Conservation (phyloP, 2,329 filamentous ascomycete genomes). For the Apiospora sp. region DNA sequence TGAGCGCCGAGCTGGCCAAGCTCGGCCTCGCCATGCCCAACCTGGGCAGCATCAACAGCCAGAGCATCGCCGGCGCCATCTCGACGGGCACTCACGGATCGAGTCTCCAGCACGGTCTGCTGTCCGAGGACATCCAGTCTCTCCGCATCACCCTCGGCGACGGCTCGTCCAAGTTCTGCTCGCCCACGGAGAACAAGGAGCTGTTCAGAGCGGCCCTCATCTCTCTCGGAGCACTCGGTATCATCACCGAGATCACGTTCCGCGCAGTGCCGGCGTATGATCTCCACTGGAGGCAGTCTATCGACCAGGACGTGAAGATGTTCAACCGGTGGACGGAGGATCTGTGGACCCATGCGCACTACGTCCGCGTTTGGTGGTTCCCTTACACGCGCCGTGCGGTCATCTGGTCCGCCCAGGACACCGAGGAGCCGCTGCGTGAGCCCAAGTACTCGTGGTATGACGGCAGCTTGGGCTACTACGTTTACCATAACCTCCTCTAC, state of each 20-base stretch:
- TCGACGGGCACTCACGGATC: conserved; percentile 94
- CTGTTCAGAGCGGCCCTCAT: conserved; percentile 90
- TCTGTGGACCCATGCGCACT: conserved; percentile 87
- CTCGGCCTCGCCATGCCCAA: conserved; percentile 87
- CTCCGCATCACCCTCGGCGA: conserved; percentile 85
- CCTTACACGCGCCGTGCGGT: conserved; percentile 90
- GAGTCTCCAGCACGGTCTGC: conserved; percentile 80
- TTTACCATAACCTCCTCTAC: conserved; percentile 92
- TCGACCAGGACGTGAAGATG: conserved; percentile 74
- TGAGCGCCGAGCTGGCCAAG: conserved; percentile 77
- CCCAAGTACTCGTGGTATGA: conserved; percentile 82
- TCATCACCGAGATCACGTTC: conserved; percentile 89
- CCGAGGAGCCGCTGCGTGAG: conserved; percentile 64
- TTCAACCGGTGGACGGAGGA: conserved; percentile 74
- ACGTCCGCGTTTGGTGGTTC: conserved; percentile 96
- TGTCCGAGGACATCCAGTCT: conserved; percentile 79
- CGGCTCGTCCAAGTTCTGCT: conserved; percentile 76
- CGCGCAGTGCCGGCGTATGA: conserved; percentile 81
- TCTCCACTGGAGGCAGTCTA: conserved; percentile 85
- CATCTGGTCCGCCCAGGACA: conserved; percentile 88
- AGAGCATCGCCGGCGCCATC: conserved; percentile 92
- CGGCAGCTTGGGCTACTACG: conserved; percentile 80
- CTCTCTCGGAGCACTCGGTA: conserved; percentile 87
- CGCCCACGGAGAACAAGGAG: conserved; percentile 72
- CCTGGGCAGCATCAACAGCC: conserved; percentile 92